These are phyloP conservation scores for Cyberlindnera subsufficiens DNA, from an alignment of 805 yeast species.

Conservation along the genomic window DNA sequence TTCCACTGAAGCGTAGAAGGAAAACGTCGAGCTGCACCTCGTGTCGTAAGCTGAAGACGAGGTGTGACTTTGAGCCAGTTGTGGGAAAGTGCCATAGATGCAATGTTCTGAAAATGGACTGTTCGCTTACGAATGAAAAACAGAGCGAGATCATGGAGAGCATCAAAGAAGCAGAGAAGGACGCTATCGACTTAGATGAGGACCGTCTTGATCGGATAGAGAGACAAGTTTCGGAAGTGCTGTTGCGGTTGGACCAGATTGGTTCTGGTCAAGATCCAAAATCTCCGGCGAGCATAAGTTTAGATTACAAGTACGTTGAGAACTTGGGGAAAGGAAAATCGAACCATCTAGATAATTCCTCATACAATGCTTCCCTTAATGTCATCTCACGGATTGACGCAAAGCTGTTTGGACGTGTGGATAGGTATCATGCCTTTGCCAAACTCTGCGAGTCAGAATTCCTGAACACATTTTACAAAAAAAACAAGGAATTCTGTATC, in stretches of 20 bases:
- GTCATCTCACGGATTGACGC: constrained; percentile 33
- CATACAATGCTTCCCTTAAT: constrained; percentile 30
- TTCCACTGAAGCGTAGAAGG: constrained; percentile 27
- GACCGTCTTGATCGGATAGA: constrained; percentile 9
- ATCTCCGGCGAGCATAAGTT: constrained; percentile 1
- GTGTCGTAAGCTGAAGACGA: constrained; percentile 51
- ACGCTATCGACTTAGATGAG: constrained; percentile 1
- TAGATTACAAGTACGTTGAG: constrained; percentile 9
- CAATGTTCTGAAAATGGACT: constrained; percentile 37
- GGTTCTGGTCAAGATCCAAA: not conserved
- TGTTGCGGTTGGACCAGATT: constrained; percentile 18
- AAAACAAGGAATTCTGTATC: constrained; percentile 38
- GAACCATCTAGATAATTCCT: constrained; percentile 22
- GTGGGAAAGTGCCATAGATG: constrained; percentile 48
- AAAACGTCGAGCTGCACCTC: constrained; percentile 41
- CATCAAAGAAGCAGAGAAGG: constrained; percentile 8
- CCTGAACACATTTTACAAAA: constrained; percentile 34
- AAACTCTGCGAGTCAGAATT: constrained; percentile 37
- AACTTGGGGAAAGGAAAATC: constrained; percentile 12
- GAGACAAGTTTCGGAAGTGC: constrained; percentile 19
- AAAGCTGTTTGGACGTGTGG: constrained; percentile 29
- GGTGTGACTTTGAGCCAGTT: constrained; percentile 45
- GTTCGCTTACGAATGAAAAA: constrained; percentile 37
- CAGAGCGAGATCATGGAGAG: constrained; percentile 19
- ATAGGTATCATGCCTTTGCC: constrained; percentile 26